A percentile compares a stretch with the other conserved stretches of the same genome.
These are phyloP conservation scores for Achaetomium macrosporum DNA, from an alignment of 2,329 filamentous ascomycete species.

Conservation along the genomic window DNA sequence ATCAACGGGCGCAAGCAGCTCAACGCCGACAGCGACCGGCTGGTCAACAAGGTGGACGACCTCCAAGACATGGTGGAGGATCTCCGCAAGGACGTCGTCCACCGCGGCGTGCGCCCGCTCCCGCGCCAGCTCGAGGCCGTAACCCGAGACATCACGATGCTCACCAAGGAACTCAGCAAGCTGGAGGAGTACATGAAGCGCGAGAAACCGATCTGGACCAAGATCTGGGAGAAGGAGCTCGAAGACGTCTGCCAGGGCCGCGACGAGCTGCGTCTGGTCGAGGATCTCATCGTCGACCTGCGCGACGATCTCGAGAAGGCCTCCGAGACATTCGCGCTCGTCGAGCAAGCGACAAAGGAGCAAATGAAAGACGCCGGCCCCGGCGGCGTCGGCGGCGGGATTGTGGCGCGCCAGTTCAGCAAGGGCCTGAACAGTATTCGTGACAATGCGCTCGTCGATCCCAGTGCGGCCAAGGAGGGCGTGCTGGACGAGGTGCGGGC, in stretches of 20 bases:
- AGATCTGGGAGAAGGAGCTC: slow-evolving; percentile 98
- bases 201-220: slow-evolving; percentile 96
- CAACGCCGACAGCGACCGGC: slow-evolving; percentile 77
- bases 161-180: slow-evolving; percentile 83
- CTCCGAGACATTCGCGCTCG: slow-evolving; percentile 83
- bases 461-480: slow-evolving; percentile 77
- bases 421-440: slow-evolving; percentile 50
- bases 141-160: slow-evolving; percentile 75
- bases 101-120: slow-evolving; percentile 82
- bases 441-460: slow-evolving; percentile 51
- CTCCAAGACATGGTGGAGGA: slow-evolving; percentile 97
- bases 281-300: slow-evolving; percentile 87
- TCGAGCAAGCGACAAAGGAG: slow-evolving; percentile 97
- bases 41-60: slow-evolving; percentile 90
- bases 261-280: slow-evolving; percentile 91
- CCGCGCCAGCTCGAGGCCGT: slow-evolving; percentile 86
- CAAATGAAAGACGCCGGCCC: slow-evolving; percentile 73
- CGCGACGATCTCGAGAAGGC: slow-evolving; percentile 95
- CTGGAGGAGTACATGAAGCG: slow-evolving; percentile 86
- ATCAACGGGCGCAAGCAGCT: slow-evolving; percentile 81
- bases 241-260: slow-evolving; percentile 94
- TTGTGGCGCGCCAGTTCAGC: slow-evolving; percentile 42
- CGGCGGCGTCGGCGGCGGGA: slow-evolving; percentile 38
- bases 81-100: slow-evolving; percentile 92
- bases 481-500: slow-evolving; percentile 91